Conservation (phyloP, 106 monocot genomes). For the Dioscorea dumetorum region DNA sequence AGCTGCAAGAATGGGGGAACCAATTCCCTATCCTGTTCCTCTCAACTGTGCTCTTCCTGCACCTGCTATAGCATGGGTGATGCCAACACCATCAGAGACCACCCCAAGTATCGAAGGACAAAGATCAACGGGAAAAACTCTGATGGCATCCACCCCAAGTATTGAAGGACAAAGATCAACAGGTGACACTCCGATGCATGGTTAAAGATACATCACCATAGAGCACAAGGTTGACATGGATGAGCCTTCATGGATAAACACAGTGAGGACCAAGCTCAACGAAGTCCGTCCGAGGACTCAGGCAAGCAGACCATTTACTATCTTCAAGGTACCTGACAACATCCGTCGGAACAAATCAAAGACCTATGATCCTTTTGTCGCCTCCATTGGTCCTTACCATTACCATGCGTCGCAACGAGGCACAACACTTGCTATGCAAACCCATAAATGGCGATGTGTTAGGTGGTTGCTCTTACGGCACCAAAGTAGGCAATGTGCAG, state of each 20-base stretch:
- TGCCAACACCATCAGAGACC: not conserved
- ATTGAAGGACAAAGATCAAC: not conserved
- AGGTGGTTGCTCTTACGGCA: not conserved
- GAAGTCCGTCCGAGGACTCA: not conserved
- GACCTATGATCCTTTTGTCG: not conserved
- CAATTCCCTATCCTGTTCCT: not conserved
- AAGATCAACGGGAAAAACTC: too few relatives aligned
- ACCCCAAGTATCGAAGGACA: not conserved
- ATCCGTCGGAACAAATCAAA: not conserved
- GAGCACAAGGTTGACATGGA: not conserved
- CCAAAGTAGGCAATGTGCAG: not conserved
- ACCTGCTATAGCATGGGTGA: not conserved
- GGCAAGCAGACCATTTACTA: not conserved
- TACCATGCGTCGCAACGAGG: not conserved
- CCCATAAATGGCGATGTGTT: not conserved
- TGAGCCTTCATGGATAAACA: not conserved
- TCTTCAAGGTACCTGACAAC: conserved; percentile 1
- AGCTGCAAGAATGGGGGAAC: not conserved
- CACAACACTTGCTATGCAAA: not conserved
- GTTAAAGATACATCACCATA: not conserved
- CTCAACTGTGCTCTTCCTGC: not conserved
- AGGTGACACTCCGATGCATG: not conserved
- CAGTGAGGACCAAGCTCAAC: not conserved
- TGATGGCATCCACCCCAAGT: too few relatives aligned
- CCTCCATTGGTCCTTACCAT: conserved; percentile 1